Evolutionary conservation across 2,329 filamentous ascomycete species (phyloP), one percentile per base, ranked within the genome.

Genomic region (Ophiostoma angusticollis): DNA sequence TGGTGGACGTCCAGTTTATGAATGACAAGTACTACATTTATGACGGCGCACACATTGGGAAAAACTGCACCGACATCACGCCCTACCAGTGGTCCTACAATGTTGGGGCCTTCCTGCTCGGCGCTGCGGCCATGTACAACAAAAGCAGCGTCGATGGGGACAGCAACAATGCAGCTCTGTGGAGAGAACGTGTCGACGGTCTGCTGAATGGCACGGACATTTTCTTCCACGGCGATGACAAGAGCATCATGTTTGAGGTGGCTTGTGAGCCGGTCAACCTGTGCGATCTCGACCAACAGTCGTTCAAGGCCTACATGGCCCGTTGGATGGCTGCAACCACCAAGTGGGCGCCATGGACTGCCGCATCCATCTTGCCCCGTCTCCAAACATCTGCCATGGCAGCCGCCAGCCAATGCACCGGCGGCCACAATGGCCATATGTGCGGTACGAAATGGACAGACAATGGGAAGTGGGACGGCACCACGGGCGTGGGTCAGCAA

Each of bases 71-170:
- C 2, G 52, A 62, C 5, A 58, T 78, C 32, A 68, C 70, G 13
- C 68, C 67, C 2, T 72, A 78, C 43, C 77, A 81, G 50, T 85
- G 78, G 65, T 72, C 72, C 1, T 82, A 82, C 58, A 84, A 83
- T 49, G 67, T 71, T 6, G 80, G 78, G 13, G 70, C 69, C 7
- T 76, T 78, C 52, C 65, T 85, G 29, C 66, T 74, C 2, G 79
- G 79, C 8, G 70, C 72, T 0, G 76, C 78, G 3, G 78, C 75
- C 51, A 77, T 83, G 70, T 80, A 76, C 53, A 81, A 80, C 53
- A 65, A 82, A 48, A 65, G 62, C 16, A 56, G 58, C 49, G 60
- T 61, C 23, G 51, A 22, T 14, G 34, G 42, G 5, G 48, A 45
- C 23, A 6, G 24, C 35, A 62, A 3, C 31, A 27, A 19, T 12